A percentile compares a stretch with the other conserved stretches of the same genome.
These are phyloP conservation scores for Trichoderma semiorbis DNA, from an alignment of 2,329 filamentous ascomycete species.

Conservation along the genomic window DNA sequence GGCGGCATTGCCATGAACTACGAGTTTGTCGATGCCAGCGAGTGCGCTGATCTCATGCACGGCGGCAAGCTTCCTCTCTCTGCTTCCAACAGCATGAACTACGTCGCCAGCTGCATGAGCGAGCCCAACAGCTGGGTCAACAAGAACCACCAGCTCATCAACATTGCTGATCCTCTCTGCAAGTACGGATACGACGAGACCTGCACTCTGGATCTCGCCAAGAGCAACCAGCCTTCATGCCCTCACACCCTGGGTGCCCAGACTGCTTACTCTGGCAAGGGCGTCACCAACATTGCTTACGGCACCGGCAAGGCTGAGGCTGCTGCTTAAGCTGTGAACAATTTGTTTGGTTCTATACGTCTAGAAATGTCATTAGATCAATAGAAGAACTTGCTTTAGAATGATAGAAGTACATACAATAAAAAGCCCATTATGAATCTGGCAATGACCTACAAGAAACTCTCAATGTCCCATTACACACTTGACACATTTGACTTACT, in stretches of 20 bases:
- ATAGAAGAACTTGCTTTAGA: neutral
- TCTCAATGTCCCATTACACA: neutral
- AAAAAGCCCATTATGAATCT: constrained; percentile 1
- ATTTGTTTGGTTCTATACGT: neutral
- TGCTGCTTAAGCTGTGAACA: constrained; percentile 19
- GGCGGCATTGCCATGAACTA: constrained; percentile 52
- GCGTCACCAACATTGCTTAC: constrained; percentile 53
- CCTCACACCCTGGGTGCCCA: constrained; percentile 41
- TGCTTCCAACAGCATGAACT: constrained; percentile 57
- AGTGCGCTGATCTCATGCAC: constrained; percentile 50
- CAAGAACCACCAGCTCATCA: constrained; percentile 50
- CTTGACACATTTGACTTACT: neutral
- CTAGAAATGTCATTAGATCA: constrained; percentile 10
- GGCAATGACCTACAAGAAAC: neutral
- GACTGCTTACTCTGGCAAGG: constrained; percentile 26
- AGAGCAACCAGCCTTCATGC: constrained; percentile 52
- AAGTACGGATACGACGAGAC: constrained; percentile 49
- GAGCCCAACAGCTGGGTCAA: constrained; percentile 48
- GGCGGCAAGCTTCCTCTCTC: constrained; percentile 51
- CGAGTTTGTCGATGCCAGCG: constrained; percentile 44
- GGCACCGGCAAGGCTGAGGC: constrained; percentile 41
- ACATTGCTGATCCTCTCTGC: constrained; percentile 51
- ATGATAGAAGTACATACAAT: constrained; percentile 4
- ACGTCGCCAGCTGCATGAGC: constrained; percentile 47
- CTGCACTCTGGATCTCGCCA: constrained; percentile 46